phyloP scores from a whole-genome alignment of 495 filamentous ascomycete species.

The Glonium stellatum region DNA sequence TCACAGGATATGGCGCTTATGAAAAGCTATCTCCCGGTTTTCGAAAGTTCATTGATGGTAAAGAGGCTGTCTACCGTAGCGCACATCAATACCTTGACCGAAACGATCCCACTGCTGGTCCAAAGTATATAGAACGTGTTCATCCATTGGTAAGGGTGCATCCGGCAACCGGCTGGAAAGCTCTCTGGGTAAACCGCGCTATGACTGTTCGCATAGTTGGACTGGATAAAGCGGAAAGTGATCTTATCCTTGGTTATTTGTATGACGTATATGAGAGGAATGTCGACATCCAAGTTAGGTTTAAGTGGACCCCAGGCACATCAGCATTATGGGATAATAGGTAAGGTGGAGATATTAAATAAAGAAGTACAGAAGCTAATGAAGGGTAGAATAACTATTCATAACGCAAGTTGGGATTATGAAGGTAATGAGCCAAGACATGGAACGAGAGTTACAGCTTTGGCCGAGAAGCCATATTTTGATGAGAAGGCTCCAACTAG shows the following conservation, averaged over 20 bases:
- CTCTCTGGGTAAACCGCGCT: conserved; percentile 60
- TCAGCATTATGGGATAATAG: conserved; percentile 61
- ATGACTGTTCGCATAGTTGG: conserved; percentile 61
- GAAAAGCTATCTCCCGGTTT: conserved; percentile 64
- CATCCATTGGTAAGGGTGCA: conserved; percentile 66
- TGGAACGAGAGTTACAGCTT: conserved; percentile 55
- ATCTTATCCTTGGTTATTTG: conserved; percentile 60
- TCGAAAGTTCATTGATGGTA: conserved; percentile 64
- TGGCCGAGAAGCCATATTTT: conserved; percentile 63
- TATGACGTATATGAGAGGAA: conserved; percentile 60
- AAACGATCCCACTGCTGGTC: conserved; percentile 52
- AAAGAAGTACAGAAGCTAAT: not conserved
- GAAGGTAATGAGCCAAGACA: conserved; percentile 55
- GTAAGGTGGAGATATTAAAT: conserved; percentile 31
- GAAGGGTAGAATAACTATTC: conserved; percentile 53
- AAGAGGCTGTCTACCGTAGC: conserved; percentile 57
- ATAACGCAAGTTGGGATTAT: conserved; percentile 64
- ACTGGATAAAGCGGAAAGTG: conserved; percentile 57
- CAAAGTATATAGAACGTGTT: conserved; percentile 55
- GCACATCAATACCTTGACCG: conserved; percentile 58
- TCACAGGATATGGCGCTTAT: conserved; percentile 59
- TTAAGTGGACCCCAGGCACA: conserved; percentile 56
- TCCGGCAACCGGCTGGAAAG: conserved; percentile 64
- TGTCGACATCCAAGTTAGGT: conserved; percentile 61
- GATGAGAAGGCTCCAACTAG: conserved; percentile 52